Conservation (phyloP, 176 grass and related monocot genomes). For the sorghum (Sorghum bicolor) region DNA sequence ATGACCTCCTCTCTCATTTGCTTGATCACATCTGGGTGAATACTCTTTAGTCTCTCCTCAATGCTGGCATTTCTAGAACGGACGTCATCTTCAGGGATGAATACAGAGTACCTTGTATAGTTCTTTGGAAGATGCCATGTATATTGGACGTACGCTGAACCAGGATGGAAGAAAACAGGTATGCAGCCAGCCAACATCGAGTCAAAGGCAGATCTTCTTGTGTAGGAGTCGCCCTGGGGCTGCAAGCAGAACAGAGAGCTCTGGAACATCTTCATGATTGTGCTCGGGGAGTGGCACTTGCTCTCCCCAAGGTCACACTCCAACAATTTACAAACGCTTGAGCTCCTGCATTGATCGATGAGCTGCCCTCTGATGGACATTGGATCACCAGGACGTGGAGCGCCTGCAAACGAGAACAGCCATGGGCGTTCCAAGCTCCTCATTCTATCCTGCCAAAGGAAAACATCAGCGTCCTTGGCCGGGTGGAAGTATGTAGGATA, state of each 20-base stretch:
- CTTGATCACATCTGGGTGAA: slow-evolving; percentile 52
- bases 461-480: slow-evolving; percentile 80
- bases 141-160: slow-evolving; percentile 89
- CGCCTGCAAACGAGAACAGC: slow-evolving; percentile 91
- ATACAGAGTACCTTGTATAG: slow-evolving; percentile 86
- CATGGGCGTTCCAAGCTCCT: slow-evolving; percentile 71
- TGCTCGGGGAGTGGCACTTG: slow-evolving; percentile 91
- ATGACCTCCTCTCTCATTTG: slow-evolving; percentile 92
- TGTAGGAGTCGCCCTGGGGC: slow-evolving; percentile 94
- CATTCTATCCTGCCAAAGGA: slow-evolving; percentile 92
- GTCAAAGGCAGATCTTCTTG: slow-evolving; percentile 91
- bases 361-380: slow-evolving; percentile 83
- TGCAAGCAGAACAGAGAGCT: slow-evolving; percentile 92
- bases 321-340: slow-evolving; percentile 69
- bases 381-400: slow-evolving; percentile 83
- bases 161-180: slow-evolving; percentile 98
- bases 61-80: slow-evolving; percentile 58
- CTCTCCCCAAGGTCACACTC: slow-evolving; percentile 95
- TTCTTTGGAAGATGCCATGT: slow-evolving; percentile 97
- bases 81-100: slow-evolving; percentile 78
- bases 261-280: slow-evolving; percentile 98
- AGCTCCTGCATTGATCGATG: slow-evolving; percentile 82
- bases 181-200: slow-evolving; percentile 93
- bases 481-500: slow-evolving; percentile 97
- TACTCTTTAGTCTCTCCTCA: slow-evolving; percentile 63